Base-by-base conservation (phyloP, 305 asterid species). In the Salvia sclarea region DNA sequence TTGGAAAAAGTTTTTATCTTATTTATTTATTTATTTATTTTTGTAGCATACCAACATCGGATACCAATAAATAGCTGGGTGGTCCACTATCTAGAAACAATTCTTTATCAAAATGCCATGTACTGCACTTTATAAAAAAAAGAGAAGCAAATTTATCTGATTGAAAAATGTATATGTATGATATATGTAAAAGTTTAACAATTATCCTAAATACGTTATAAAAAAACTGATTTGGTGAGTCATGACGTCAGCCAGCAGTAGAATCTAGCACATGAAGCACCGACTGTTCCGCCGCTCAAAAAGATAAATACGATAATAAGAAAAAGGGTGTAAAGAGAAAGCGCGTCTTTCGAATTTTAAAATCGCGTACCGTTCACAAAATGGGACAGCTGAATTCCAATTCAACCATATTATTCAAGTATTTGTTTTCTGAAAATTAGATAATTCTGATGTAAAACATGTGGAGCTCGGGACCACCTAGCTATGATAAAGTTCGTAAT, bases 201-300 rank as follows among this genome's bases (percentile, higher is more conserved):
- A n/a, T n/a, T n/a, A n/a, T n/a, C n/a, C n/a, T n/a, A 25, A 25
- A 25, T 25, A 25, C 30, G 30, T 25, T 4, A 25, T 25, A 16
- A 8, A 37, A 5, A 25, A 14, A 5, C 5, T 13, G 61, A 14
- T 7, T 28, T 64, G 72, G 66, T 64, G 74, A 67, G 50, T 1
- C n/a, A 4, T 68, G 74, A 63, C 75, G 37, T 68, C 70, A 55
- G 71, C 49, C 62, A 47, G 49, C 54, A 55, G 17, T 33, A 38
- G 68, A 75, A 41, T 54, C 69, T 38, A 59, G 76, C 80, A 77
- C 80, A 43, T 75, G 83, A 45, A 11, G 53, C 78, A 76, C 80
- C 81, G 76, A 43, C 78, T 50, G 54, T 63, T 66, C 33, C 85
- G 76, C 78, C 67, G 80, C 74, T 38, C 50, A 31, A 62, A 21